These are phyloP conservation scores for Aspergillus coremiiformis DNA, from an alignment of 495 filamentous ascomycete species.

Conservation along the genomic window DNA sequence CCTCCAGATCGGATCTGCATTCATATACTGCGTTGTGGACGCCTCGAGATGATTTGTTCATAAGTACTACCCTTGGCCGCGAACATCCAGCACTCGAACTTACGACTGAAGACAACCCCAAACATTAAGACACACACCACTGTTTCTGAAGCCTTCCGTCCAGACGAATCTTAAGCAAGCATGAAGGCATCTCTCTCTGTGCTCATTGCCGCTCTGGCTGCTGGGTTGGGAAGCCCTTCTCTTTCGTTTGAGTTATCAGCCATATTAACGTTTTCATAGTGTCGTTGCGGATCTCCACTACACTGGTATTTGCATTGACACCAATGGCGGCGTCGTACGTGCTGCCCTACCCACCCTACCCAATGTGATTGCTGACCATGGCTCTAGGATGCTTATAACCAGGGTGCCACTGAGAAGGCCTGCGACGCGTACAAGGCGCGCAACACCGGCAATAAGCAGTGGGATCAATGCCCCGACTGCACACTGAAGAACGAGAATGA, in stretches of 20 bases:
- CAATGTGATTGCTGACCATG: neutral
- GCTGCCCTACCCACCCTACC: neutral
- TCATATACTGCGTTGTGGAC: neutral
- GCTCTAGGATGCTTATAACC: constrained; percentile 12
- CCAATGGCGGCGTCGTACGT: constrained; percentile 11
- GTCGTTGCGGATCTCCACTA: constrained; percentile 10
- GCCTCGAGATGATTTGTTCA: neutral
- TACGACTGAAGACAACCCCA: too few species aligned
- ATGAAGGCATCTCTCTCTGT: constrained; percentile 2
- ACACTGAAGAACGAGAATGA: constrained; percentile 7
- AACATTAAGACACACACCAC: neutral
- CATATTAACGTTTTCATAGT: constrained; percentile 1
- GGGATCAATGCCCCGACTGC: constrained; percentile 21
- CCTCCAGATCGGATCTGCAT: neutral
- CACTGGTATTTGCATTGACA: constrained; percentile 9
- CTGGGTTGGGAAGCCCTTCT: constrained; percentile 1
- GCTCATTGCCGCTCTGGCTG: constrained; percentile 6
- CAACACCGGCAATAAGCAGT: constrained; percentile 19
- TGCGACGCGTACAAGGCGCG: constrained; percentile 18
- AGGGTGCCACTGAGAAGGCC: constrained; percentile 13
- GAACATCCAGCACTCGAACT: neutral
- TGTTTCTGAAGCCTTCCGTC: neutral
- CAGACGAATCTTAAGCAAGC: neutral
- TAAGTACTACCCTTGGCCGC: neutral
- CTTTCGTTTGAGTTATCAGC: too few species aligned